Conservation (phyloP, 805 yeast genomes). For the Cyberlindnera suaveolens region DNA sequence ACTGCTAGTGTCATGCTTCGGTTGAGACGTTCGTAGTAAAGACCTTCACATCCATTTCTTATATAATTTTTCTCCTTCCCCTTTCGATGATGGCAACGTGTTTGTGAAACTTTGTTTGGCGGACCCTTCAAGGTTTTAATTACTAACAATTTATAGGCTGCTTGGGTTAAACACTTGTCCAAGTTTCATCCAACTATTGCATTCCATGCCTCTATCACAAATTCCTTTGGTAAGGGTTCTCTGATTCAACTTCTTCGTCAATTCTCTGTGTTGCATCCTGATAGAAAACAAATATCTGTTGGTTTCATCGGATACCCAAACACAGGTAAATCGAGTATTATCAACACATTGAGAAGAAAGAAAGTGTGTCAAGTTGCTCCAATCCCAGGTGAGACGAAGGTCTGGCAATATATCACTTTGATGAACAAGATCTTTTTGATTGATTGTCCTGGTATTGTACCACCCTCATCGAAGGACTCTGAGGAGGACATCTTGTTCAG, state of each 20-base stretch:
- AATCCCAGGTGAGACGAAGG: constrained; percentile 97
- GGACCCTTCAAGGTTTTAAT: not conserved
- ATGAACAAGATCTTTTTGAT: constrained; percentile 94
- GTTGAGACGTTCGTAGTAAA: constrained; percentile 70
- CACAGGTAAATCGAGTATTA: constrained; percentile 95
- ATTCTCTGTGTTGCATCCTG: constrained; percentile 83
- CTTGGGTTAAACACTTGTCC: constrained; percentile 95
- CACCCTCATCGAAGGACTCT: constrained; percentile 84
- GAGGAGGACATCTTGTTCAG: constrained; percentile 89
- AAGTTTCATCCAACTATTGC: constrained; percentile 92
- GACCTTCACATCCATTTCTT: constrained; percentile 69
- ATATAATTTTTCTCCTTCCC: constrained; percentile 5
- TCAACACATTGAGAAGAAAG: constrained; percentile 88
- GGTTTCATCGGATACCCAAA: constrained; percentile 98
- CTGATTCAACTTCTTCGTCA: constrained; percentile 89
- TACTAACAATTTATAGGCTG: constrained; percentile 61
- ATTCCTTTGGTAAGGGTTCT: constrained; percentile 97
- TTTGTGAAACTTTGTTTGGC: not conserved
- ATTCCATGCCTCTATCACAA: constrained; percentile 95
- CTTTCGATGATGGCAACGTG: not conserved
- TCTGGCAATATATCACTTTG: constrained; percentile 96
- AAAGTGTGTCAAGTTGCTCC: constrained; percentile 98
- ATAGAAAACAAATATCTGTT: constrained; percentile 92
- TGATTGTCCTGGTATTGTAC: constrained; percentile 99
- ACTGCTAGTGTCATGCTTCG: not conserved